A percentile compares a stretch with the other conserved stretches of the same genome.
phyloP scores from a whole-genome alignment of 2,329 filamentous ascomycete species.

The Colletotrichum lentis region DNA sequence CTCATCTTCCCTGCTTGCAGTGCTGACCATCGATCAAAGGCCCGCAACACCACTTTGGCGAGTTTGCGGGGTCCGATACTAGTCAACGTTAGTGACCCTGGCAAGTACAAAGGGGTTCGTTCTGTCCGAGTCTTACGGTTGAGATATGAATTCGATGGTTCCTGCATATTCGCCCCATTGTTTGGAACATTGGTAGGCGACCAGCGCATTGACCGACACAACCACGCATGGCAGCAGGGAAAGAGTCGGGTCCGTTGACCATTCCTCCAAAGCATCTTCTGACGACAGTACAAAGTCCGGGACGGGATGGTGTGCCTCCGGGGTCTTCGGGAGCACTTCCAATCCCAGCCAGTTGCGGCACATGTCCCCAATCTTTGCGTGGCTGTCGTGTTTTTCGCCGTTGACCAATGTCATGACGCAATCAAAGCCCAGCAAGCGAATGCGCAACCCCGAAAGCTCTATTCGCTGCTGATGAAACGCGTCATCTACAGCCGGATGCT shows the following conservation, averaged over 20 bases:
- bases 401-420: neutral
- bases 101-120: too few species aligned
- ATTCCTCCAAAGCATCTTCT: neutral
- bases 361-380: constrained; percentile 27
- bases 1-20: neutral
- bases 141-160: constrained; percentile 48
- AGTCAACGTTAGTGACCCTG: neutral
- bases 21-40: neutral
- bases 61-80: constrained; percentile 50
- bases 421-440: constrained; percentile 3
- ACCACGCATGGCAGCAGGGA: constrained; percentile 40
- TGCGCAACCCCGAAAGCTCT: neutral
- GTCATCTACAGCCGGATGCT: neutral
- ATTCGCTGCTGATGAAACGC: constrained; percentile 39
- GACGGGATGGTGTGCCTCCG: neutral
- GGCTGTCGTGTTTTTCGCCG: neutral
- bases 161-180: constrained; percentile 35
- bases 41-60: constrained; percentile 43
- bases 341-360: constrained; percentile 18
- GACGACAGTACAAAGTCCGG: neutral
- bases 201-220: constrained; percentile 45
- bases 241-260: neutral
- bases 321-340: neutral
- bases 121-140: constrained; percentile 43
- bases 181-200: constrained; percentile 41